These are phyloP conservation scores for Colletotrichum viniferum DNA, from an alignment of 2,329 filamentous ascomycete species.

Conservation along the genomic window DNA sequence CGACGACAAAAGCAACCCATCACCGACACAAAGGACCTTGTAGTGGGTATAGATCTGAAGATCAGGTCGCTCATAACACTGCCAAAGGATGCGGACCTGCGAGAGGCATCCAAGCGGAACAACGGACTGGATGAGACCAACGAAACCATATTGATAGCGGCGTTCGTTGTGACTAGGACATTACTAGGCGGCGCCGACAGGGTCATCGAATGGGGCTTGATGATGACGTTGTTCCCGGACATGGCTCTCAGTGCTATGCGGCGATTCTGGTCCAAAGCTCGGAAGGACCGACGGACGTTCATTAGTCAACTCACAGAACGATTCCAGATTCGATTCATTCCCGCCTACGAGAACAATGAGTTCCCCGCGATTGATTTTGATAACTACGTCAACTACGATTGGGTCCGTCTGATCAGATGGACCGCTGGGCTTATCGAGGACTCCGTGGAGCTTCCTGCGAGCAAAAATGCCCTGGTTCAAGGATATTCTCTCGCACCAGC, in stretches of 20 bases:
- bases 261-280: constrained; percentile 59
- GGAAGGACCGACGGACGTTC: constrained; percentile 54
- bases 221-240: constrained; percentile 60
- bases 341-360: constrained; percentile 67
- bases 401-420: constrained; percentile 71
- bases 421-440: constrained; percentile 39
- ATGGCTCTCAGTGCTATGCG: constrained; percentile 55
- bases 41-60: constrained; percentile 17
- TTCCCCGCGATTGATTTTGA: constrained; percentile 68
- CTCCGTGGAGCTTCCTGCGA: constrained; percentile 52
- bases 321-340: constrained; percentile 69
- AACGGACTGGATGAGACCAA: constrained; percentile 19
- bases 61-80: constrained; percentile 10
- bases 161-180: constrained; percentile 62
- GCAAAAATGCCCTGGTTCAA: constrained; percentile 47
- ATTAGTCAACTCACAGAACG: constrained; percentile 62
- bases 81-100: constrained; percentile 13
- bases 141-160: constrained; percentile 48
- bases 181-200: constrained; percentile 65
- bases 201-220: constrained; percentile 64
- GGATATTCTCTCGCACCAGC: constrained; percentile 45
- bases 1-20: constrained; percentile 8
- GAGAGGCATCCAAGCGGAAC: neutral
- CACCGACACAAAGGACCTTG: constrained; percentile 1
- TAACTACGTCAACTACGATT: constrained; percentile 69